These are phyloP conservation scores for Pyrrhoderma noxium DNA, from an alignment of 1,284 basidiomycete genomes.

Conservation along the genomic window DNA sequence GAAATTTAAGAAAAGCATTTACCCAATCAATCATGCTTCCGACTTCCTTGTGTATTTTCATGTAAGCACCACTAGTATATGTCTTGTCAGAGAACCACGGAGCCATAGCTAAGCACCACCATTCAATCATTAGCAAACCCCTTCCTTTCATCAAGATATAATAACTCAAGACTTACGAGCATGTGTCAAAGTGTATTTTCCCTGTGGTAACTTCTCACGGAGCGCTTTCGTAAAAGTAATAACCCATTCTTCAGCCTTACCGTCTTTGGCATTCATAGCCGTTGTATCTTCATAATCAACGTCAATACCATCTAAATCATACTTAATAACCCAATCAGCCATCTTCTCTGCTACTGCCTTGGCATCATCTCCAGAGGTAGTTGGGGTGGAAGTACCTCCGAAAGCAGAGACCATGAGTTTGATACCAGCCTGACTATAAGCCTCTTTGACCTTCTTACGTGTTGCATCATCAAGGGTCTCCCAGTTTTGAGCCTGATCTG, in stretches of 20 bases:
- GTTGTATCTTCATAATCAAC: slow-evolving; percentile 22
- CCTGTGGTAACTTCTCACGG: slow-evolving; percentile 22
- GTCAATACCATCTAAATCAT: slow-evolving; percentile 17
- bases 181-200: slow-evolving; percentile 23
- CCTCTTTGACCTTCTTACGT: slow-evolving; percentile 19
- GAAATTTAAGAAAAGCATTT: background rate
- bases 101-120: slow-evolving; percentile 3
- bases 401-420: slow-evolving; percentile 24
- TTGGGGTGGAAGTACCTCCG: slow-evolving; percentile 20
- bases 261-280: slow-evolving; percentile 23
- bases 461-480: slow-evolving; percentile 16
- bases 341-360: slow-evolving; percentile 17
- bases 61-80: slow-evolving; percentile 19
- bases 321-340: slow-evolving; percentile 22
- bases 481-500: slow-evolving; percentile 22
- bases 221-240: slow-evolving; percentile 24
- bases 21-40: slow-evolving; percentile 24
- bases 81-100: slow-evolving; percentile 14
- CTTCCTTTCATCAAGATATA: background rate
- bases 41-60: slow-evolving; percentile 21
- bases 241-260: slow-evolving; percentile 22
- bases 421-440: slow-evolving; percentile 23
- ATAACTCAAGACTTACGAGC: slow-evolving; percentile 19
- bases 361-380: slow-evolving; percentile 19
- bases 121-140: background rate